Percentiles rank a stretch among this genome's conserved stretches.
Evolutionary conservation across 2,329 filamentous ascomycete genomes (phyloP).

Genomic region (Xylaria sp.): DNA sequence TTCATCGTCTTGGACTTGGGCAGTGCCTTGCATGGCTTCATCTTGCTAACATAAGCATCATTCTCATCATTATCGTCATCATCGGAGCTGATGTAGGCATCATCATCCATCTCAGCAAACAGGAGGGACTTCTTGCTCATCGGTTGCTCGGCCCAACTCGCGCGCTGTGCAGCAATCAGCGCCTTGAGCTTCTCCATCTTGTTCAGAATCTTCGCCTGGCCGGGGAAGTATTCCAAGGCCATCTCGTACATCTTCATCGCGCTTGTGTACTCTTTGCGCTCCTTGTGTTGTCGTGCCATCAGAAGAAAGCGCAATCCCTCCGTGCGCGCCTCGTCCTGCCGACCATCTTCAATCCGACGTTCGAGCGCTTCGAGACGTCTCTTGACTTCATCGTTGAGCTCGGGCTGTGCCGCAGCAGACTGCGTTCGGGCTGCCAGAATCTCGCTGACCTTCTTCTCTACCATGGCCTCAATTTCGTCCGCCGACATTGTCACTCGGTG

Average conservation of each 20-base stretch:
- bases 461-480: slow-evolving; percentile 80
- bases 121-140: slow-evolving; percentile 29
- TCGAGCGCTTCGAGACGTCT: slow-evolving; percentile 78
- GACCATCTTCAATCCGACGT: slow-evolving; percentile 68
- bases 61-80: slow-evolving; percentile 30
- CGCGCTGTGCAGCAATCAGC: slow-evolving; percentile 40
- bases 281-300: slow-evolving; percentile 89
- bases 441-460: slow-evolving; percentile 86
- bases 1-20: slow-evolving; percentile 22
- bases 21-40: slow-evolving; percentile 17
- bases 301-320: slow-evolving; percentile 81
- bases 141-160: slow-evolving; percentile 13
- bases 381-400: slow-evolving; percentile 72
- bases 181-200: slow-evolving; percentile 61
- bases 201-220: slow-evolving; percentile 68
- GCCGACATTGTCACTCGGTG: slow-evolving; percentile 47
- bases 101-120: slow-evolving; percentile 20
- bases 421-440: slow-evolving; percentile 74
- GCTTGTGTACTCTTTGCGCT: slow-evolving; percentile 69
- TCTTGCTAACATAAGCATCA: slow-evolving; percentile 30
- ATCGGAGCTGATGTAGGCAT: slow-evolving; percentile 32
- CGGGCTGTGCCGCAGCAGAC: slow-evolving; percentile 40
- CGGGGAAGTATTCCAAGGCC: slow-evolving; percentile 79
- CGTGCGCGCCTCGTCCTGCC: slow-evolving; percentile 64
- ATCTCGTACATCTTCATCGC: slow-evolving; percentile 82